Base-by-base conservation (phyloP, 768 basidiomycete species). In the Leccinellum albellum region DNA sequence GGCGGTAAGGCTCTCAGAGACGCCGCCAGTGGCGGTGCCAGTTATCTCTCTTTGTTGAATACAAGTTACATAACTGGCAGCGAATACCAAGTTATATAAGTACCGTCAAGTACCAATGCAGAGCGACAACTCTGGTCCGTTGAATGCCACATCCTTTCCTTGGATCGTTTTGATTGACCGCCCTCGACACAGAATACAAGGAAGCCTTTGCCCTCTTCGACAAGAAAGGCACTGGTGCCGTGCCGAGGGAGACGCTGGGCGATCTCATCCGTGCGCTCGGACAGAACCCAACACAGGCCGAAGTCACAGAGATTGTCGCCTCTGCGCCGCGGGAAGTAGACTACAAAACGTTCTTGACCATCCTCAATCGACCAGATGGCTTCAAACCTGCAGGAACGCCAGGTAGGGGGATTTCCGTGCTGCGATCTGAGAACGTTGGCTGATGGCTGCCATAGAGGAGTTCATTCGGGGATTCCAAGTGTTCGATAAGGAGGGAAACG, bases 401-500 rank as follows among this genome's bases (percentile, higher is more conserved):
- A 58, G 94, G 94, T 93, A 55, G 64, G 83, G 9, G 14, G 14
- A 23, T 40, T 21, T 26, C 10, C 28, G 3, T n/a, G 31, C 1
- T 3, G 20, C 21, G 28, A 57, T 56, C 53, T 50, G 23, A 20
- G 24, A 44, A 12, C 14, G 21, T 12, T 54, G 49, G 17, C 33
- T 51, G 55, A 64, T 21, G 15, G 26, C 44, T 14, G 17, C 9
- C n/a, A 20, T 70, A 96, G 96, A 98, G 81, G 97, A 99, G 70
- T 99, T 99, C 77, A 93, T 98, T 67, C 93, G 97, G 50, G 97
- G 95, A 9, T 99, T 99, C 82, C 95, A 98, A 66, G 96, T 98
- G 12, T 98, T 99, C 64, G 96, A 98, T 75, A 89, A 72, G 80
- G 86, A 86, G 48, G 86, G 85, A 40, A 87, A 87, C 55, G 87